Percentiles rank a stretch among this genome's conserved stretches.
Evolutionary conservation across 176 grass and related monocot species (phyloP).

Genomic region (Oryza meridionalis): DNA sequence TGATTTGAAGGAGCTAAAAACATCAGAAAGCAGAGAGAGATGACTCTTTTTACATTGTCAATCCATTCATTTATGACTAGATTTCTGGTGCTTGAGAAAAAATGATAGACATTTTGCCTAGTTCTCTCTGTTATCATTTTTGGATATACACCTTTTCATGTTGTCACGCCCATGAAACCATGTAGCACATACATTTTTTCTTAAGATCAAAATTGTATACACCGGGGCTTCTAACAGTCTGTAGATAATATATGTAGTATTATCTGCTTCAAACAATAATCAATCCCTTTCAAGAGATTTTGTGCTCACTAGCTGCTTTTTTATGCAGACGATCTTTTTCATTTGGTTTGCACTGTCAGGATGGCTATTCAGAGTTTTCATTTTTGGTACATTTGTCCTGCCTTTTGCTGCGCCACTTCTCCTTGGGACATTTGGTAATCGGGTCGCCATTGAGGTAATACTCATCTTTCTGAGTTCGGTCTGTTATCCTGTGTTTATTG

Average conservation of each 20-base stretch:
- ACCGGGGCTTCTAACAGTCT: not conserved
- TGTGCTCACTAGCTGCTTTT: conserved; percentile 3
- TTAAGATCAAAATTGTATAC: not conserved
- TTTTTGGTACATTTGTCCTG: conserved; percentile 77
- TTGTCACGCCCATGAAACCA: conserved; percentile 3
- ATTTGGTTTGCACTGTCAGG: conserved; percentile 83
- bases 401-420: conserved; percentile 91
- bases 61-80: conserved; percentile 6
- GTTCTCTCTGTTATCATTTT: not conserved
- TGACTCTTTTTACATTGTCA: not conserved
- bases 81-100: conserved; percentile 13
- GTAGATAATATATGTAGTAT: not conserved
- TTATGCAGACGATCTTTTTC: conserved; percentile 81
- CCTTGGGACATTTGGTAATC: conserved; percentile 79
- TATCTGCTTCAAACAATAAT: not conserved
- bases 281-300: not conserved
- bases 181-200: not conserved
- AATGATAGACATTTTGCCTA: not conserved
- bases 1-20: not conserved
- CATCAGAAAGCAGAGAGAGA: not conserved
- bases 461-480: conserved; percentile 5
- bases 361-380: conserved; percentile 95
- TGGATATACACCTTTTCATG: not conserved
- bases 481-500: not conserved
- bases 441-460: conserved; percentile 77